These are phyloP conservation scores for Vanderwaltozyma tropicalis DNA, from an alignment of 805 yeast species.

Conservation along the genomic window DNA sequence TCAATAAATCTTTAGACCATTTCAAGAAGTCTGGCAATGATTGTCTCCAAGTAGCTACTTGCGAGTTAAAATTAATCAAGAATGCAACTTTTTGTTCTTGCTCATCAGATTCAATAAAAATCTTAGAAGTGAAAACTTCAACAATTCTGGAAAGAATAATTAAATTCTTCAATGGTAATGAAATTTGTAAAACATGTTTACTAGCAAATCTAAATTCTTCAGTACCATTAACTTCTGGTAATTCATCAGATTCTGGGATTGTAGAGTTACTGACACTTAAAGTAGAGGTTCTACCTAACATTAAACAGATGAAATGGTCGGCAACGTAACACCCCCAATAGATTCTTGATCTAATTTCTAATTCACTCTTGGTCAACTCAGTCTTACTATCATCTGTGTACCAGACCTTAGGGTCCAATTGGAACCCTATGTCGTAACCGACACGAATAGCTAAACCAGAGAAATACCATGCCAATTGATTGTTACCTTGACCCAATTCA, in stretches of 20 bases:
- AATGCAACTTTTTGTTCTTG: constrained; percentile 30
- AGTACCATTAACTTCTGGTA: constrained; percentile 56
- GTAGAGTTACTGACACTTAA: constrained; percentile 48
- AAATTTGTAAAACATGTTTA: constrained; percentile 24
- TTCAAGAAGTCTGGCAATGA: constrained; percentile 38
- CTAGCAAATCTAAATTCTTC: constrained; percentile 41
- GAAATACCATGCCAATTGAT: constrained; percentile 53
- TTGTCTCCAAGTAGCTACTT: constrained; percentile 43
- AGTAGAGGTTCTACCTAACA: constrained; percentile 49
- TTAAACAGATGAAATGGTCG: constrained; percentile 50
- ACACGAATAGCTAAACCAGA: constrained; percentile 53
- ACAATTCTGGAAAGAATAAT: constrained; percentile 34
- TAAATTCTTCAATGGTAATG: constrained; percentile 33
- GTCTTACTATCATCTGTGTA: constrained; percentile 28
- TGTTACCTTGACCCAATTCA: constrained; percentile 50
- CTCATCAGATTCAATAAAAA: constrained; percentile 26
- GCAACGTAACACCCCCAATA: constrained; percentile 61
- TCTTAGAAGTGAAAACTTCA: constrained; percentile 28
- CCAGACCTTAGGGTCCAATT: constrained; percentile 53
- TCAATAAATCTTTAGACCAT: constrained; percentile 38
- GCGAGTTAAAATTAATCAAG: constrained; percentile 35
- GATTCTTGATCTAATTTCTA: constrained; percentile 47
- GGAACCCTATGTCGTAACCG: constrained; percentile 58
- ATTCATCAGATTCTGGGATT: constrained; percentile 46
- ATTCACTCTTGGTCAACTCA: constrained; percentile 38